These are phyloP conservation scores for Puccinia hordei DNA, from an alignment of 1,284 basidiomycete species.

Conservation along the genomic window DNA sequence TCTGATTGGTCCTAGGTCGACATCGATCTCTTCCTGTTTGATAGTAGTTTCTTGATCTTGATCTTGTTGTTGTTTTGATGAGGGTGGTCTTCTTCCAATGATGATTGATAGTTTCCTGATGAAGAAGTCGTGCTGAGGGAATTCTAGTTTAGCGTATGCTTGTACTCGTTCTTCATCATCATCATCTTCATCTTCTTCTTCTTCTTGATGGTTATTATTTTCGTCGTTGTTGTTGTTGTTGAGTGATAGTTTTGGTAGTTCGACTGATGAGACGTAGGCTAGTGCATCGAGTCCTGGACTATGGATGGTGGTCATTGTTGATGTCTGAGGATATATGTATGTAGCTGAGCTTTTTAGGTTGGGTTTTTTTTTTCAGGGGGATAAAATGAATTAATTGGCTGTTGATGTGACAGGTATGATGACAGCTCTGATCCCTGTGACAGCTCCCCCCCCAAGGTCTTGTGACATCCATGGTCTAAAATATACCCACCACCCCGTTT, in stretches of 20 bases:
- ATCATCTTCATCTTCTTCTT: not conserved
- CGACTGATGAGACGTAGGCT: slow-evolving; percentile 30
- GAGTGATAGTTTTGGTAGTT: slow-evolving; percentile 19
- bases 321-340: too few relatives aligned
- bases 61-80: not conserved
- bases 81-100: slow-evolving; percentile 42
- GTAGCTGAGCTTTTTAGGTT: too few relatives aligned
- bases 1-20: slow-evolving; percentile 94
- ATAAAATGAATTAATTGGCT: too few relatives aligned
- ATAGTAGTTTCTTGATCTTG: slow-evolving; percentile 1
- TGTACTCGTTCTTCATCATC: slow-evolving; percentile 10
- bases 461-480: too few relatives aligned
- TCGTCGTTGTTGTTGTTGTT: too few relatives aligned
- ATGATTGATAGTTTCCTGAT: slow-evolving; percentile 36
- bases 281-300: slow-evolving; percentile 41
- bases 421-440: too few relatives aligned
- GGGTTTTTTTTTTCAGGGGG: too few relatives aligned
- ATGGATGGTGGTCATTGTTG: too few relatives aligned
- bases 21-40: slow-evolving; percentile 64
- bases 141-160: slow-evolving; percentile 48
- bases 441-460: too few relatives aligned
- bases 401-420: too few relatives aligned
- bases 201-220: too few relatives aligned
- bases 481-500: too few relatives aligned
- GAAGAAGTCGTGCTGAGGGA: slow-evolving; percentile 50